phyloP scores from a whole-genome alignment of 305 asterid species.

The Solanum hybrid region DNA sequence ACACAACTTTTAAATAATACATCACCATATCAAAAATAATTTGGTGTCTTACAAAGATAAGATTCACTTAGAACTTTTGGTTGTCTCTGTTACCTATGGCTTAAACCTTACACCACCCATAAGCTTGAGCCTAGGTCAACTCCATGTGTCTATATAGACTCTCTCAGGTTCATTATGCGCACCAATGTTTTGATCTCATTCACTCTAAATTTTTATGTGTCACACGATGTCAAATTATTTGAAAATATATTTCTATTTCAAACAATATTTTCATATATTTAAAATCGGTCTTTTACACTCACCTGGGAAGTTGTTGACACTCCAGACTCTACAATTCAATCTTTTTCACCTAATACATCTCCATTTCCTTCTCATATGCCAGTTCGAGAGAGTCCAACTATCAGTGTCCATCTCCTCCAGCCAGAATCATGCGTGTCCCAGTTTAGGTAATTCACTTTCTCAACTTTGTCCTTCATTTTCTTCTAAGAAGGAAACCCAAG shows the following conservation, averaged over 20 bases:
- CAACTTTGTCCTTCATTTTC: too few relatives aligned
- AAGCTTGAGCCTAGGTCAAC: neutral
- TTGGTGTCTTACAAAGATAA: neutral
- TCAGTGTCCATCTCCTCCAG: neutral
- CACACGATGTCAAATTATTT: neutral
- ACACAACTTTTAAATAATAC: neutral
- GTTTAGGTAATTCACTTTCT: neutral
- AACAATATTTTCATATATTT: neutral
- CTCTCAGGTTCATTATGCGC: neutral
- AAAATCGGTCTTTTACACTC: neutral
- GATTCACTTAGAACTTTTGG: neutral
- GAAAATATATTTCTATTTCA: neutral
- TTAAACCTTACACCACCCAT: neutral
- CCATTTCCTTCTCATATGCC: neutral
- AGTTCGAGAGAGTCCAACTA: neutral
- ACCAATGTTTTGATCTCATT: neutral
- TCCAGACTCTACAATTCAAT: neutral
- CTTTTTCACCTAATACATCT: neutral
- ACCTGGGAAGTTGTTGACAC: neutral
- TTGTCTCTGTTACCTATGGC: neutral
- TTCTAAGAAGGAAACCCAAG: neutral
- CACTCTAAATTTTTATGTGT: neutral
- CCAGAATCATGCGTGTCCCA: neutral
- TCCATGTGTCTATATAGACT: neutral
- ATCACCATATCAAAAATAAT: neutral